These are phyloP conservation scores for Avena insularis DNA, from an alignment of 176 grass and related monocot species.

Conservation along the genomic window DNA sequence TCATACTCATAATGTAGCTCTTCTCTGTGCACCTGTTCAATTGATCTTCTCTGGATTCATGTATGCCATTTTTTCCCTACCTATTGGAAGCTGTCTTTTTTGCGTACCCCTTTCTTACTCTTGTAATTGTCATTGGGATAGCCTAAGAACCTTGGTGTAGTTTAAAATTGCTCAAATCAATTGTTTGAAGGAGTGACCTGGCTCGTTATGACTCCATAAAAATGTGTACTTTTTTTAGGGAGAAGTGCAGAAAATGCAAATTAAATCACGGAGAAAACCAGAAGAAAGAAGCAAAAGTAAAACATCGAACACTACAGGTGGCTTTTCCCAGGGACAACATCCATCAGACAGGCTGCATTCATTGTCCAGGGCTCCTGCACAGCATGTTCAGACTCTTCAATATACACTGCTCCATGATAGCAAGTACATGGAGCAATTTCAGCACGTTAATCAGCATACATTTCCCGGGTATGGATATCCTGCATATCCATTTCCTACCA, in stretches of 20 bases:
- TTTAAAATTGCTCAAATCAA: not conserved
- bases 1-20: not conserved
- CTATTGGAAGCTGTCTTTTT: not conserved
- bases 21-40: not conserved
- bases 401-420: conserved; percentile 48
- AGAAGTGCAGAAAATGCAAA: conserved; percentile 46
- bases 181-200: conserved; percentile 11
- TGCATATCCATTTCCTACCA: conserved; percentile 51
- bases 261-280: conserved; percentile 47
- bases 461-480: conserved; percentile 58
- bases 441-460: conserved; percentile 57
- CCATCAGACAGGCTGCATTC: conserved; percentile 50
- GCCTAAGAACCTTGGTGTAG: conserved; percentile 12
- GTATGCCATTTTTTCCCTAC: not conserved
- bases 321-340: conserved; percentile 44
- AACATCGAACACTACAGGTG: conserved; percentile 43
- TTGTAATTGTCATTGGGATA: not conserved
- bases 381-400: conserved; percentile 52
- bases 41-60: not conserved
- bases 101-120: not conserved
- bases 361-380: conserved; percentile 26
- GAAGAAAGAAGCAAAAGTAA: conserved; percentile 56
- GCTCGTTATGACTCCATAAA: not conserved
- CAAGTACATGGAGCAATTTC: conserved; percentile 51
- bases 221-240: conserved; percentile 47